Evolutionary conservation across 371 early-diverging fungal species (phyloP), one percentile per base, ranked within the genome.

Genomic region (Batrachochytrium dendrobatidis): DNA sequence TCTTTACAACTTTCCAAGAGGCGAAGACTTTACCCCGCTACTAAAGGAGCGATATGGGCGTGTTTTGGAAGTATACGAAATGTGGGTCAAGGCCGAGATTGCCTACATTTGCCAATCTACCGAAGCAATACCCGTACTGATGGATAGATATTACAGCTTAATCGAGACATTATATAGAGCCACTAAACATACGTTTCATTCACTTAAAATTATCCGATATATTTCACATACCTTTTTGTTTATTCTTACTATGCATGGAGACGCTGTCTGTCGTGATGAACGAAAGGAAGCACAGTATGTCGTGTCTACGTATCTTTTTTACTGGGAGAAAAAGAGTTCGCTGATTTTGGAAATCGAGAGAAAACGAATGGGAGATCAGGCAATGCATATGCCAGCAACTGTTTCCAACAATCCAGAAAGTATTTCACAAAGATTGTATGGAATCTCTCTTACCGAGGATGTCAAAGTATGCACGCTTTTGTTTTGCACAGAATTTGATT

Each of bases 141-240:
- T 65, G n/a, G 75, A 69, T 22, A 60, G 67, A 32, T 63, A 70
- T 53, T 62, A 62, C 53, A 58, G 56, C 12, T 54, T 66, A 32
- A 57, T 62, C 55, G 67, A 61, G 75, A 60, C 59, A 6, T 44
- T 75, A 34, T 78, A 78, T 59, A 52, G 75, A 3, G 78, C 69
- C 24, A 75, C 78, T 6, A 66, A 62, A 34, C 74, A 75, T 54
- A 70, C 75, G 5, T 78, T 72, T 59, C 74, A 78, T 35, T 71
- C 72, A 3, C 55, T 78, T 52, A 66, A 63, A 26, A 17, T 78
- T 17, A 49, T 78, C 28, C 65, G 78, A n/a, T 72, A 75, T 53
- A 61, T 78, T 29, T 28, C 59, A 15, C 78, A 78, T 55, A 58
- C 75, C 0, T 78, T 75, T 35, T 50, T 57, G 0, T 64, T 65